Evolutionary conservation across 345 rosid species (phyloP), one percentile per base, ranked within the genome.

Genomic region (Erysimum cheiranthoides): DNA sequence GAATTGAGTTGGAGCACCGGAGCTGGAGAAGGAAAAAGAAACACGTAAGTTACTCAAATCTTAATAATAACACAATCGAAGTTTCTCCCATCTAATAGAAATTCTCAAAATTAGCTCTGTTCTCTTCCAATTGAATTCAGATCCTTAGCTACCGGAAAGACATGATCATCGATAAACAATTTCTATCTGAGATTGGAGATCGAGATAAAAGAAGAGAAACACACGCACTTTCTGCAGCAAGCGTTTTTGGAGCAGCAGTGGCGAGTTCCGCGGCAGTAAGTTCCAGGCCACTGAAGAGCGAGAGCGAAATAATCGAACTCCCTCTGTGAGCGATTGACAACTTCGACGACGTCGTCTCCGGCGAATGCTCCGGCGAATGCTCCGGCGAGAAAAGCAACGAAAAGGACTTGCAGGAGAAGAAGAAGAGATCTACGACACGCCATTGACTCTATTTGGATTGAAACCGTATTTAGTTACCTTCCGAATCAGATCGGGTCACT

Each of bases 261-360:
- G 83, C 87, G 85, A 74, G 96, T 86, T 17, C 80, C 76, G 36
- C 69, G 89, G 79, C 98, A 93, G 66, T 53, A 70, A 31, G 98
- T 89, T 79, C 89, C 96, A 3, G 98, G 96, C 98, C 98, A 93
- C 58, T 87, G 94, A 13, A 93, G 78, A 60, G 94, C 59, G 71
- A 93, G 84, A 60, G 81, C 87, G 81, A 91, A 93, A 85, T 93
- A 93, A 80, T 93, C 98, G 71, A 93, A 93, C 85, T 93, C 98
- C 25, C 97, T 87, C 87, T 73, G 90, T 1, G 60, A 31, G 1
- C 62, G 30, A 28, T 50, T 78, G 70, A 61, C 25, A 21, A 21
- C 71, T 25, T 25, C 54, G 8, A 66, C 67, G 13, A 65, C 40
- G 80, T 77, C 40, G 80, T 77, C 54, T 45, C 46, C 75, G 66